phyloP scores from a whole-genome alignment of 1,139 yeast species.

The Protomyces gravidus region DNA sequence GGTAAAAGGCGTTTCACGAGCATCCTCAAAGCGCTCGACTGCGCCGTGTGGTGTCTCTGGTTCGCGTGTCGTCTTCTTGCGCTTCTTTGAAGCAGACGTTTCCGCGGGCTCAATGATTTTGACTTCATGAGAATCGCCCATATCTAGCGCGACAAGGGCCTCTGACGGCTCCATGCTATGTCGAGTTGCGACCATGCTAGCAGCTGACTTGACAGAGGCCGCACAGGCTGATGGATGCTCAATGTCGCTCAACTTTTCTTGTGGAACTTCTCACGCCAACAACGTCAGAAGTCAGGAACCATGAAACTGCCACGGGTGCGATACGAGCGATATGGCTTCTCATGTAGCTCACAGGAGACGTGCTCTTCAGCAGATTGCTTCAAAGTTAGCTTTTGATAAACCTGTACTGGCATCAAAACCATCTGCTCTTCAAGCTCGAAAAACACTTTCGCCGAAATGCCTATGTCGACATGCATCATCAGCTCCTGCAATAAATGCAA shows the following conservation, averaged over 20 bases:
- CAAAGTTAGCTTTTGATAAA: too few relatives aligned
- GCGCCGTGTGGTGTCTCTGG: slow-evolving; percentile 5
- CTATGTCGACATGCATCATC: too few relatives aligned
- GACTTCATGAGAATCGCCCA: not conserved
- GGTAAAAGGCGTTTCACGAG: slow-evolving; percentile 18
- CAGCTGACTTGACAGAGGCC: too few relatives aligned
- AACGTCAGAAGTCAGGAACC: not conserved
- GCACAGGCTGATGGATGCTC: too few relatives aligned
- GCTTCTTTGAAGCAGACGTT: not conserved
- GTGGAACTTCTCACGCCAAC: not conserved
- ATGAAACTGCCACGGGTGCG: not conserved
- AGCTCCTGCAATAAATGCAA: too few relatives aligned
- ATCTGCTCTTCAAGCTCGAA: too few relatives aligned
- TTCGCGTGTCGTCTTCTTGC: slow-evolving; percentile 1
- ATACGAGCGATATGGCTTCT: too few relatives aligned
- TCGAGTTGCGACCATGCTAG: slow-evolving; percentile 16
- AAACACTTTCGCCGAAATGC: too few relatives aligned
- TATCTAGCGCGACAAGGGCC: slow-evolving; percentile 8
- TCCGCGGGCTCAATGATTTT: not conserved
- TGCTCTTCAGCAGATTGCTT: too few relatives aligned
- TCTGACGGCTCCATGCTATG: slow-evolving; percentile 18
- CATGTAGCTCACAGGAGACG: too few relatives aligned
- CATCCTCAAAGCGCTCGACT: slow-evolving; percentile 13
- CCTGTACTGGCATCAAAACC: too few relatives aligned
- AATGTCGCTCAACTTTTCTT: not conserved